A percentile compares a stretch with the other conserved stretches of the same genome.
These are phyloP conservation scores for Populus tomentosa DNA, from an alignment of 441 rosid species.

Conservation along the genomic window DNA sequence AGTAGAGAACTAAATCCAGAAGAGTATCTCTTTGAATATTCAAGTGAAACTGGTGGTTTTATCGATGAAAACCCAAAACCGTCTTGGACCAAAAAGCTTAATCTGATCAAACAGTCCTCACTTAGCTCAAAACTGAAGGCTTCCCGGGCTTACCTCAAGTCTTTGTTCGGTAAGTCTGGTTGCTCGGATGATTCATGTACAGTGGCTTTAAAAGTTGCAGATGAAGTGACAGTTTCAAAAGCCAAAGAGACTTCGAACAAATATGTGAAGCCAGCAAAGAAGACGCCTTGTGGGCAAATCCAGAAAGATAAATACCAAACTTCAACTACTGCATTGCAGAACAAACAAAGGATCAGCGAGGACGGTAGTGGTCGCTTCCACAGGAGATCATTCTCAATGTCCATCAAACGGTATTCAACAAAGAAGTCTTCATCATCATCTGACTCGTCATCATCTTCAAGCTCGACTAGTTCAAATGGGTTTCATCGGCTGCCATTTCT, in stretches of 20 bases:
- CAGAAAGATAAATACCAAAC: constrained; percentile 36
- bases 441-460: constrained; percentile 45
- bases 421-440: constrained; percentile 44
- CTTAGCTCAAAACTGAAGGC: constrained; percentile 69
- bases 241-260: constrained; percentile 24
- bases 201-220: constrained; percentile 41
- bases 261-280: constrained; percentile 31
- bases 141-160: constrained; percentile 61
- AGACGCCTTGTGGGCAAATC: constrained; percentile 47
- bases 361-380: constrained; percentile 30
- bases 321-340: constrained; percentile 19
- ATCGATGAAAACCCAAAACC: no score
- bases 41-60: constrained; percentile 14
- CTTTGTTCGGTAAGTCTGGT: constrained; percentile 60
- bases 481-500: constrained; percentile 49
- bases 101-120: constrained; percentile 28
- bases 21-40: constrained; percentile 42
- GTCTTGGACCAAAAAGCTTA: no score
- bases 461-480: constrained; percentile 45
- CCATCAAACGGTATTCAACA: constrained; percentile 50
- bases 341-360: constrained; percentile 27
- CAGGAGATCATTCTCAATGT: constrained; percentile 77
- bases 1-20: constrained; percentile 70
- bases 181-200: constrained; percentile 43
- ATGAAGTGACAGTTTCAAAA: constrained; percentile 40